Percentiles rank a stretch among this genome's conserved stretches.
These are phyloP conservation scores for Apodospora peruviana DNA, from an alignment of 495 filamentous ascomycete species.

Conservation along the genomic window DNA sequence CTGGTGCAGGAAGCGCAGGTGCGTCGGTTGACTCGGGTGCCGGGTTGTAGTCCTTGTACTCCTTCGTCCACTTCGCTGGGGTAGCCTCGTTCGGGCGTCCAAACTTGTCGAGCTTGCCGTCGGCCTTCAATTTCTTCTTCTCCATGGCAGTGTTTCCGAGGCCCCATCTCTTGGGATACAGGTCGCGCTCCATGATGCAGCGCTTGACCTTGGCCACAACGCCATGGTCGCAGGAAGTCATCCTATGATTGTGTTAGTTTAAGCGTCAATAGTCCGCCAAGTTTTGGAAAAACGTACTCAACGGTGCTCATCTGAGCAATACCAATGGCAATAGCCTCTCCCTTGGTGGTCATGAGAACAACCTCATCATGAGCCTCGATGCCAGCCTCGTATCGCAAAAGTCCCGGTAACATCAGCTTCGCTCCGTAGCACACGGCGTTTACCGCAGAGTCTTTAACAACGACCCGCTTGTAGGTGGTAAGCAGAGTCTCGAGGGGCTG, in stretches of 20 bases:
- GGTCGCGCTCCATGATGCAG: conserved; percentile 95
- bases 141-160: conserved; percentile 82
- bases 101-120: conserved; percentile 95
- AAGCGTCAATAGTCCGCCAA: neutral
- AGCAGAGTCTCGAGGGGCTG: conserved; percentile 85
- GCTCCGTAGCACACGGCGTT: conserved; percentile 97
- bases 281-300: conserved; percentile 13
- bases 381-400: conserved; percentile 80
- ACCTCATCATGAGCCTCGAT: conserved; percentile 58
- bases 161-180: conserved; percentile 94
- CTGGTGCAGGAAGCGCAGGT: conserved; percentile 29
- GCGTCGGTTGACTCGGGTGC: conserved; percentile 28
- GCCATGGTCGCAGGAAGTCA: conserved; percentile 89
- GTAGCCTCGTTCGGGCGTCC: conserved; percentile 88
- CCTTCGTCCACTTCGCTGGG: conserved; percentile 80
- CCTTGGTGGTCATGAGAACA: conserved; percentile 96
- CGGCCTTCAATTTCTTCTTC: conserved; percentile 99
- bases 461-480: conserved; percentile 86
- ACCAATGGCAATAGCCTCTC: conserved; percentile 92
- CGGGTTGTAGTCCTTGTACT: conserved; percentile 81
- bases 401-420: conserved; percentile 94
- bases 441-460: conserved; percentile 94
- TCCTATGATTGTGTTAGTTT: conserved; percentile 21
- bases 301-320: conserved; percentile 74
- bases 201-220: conserved; percentile 97